phyloP scores from a whole-genome alignment of 23 red algal species.

The Chondrus crispus region DNA sequence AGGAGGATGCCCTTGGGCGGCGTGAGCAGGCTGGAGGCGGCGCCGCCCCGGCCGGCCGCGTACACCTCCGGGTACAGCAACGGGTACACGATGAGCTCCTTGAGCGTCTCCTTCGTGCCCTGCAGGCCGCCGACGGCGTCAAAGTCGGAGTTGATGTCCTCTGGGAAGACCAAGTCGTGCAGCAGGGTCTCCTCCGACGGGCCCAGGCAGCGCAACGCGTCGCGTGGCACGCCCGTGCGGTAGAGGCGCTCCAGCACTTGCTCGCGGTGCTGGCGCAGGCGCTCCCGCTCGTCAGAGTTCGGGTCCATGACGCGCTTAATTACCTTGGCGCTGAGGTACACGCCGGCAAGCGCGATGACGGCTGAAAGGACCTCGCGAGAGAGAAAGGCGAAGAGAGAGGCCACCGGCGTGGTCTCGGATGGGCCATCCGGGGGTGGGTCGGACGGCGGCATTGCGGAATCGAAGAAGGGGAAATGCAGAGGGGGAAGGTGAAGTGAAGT shows the following conservation, averaged over 20 bases:
- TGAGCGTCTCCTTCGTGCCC: slow-evolving; percentile 81
- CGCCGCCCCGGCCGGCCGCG: not conserved
- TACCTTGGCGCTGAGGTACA: slow-evolving; percentile 56
- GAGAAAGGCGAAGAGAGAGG: slow-evolving; percentile 36
- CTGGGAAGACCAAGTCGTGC: slow-evolving; percentile 91
- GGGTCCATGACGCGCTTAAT: slow-evolving; percentile 70
- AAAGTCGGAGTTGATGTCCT: slow-evolving; percentile 74
- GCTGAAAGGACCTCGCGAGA: slow-evolving; percentile 62
- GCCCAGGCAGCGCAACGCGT: slow-evolving; percentile 44
- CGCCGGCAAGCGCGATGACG: slow-evolving; percentile 42
- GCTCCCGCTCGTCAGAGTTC: slow-evolving; percentile 37
- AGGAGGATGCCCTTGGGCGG: slow-evolving; percentile 83
- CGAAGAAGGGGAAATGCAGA: not conserved
- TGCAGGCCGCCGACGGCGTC: slow-evolving; percentile 82
- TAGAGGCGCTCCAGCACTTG: slow-evolving; percentile 41
- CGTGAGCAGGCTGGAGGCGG: slow-evolving; percentile 3
- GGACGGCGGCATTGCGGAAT: not conserved
- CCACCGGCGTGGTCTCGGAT: not conserved
- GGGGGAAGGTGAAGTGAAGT: not conserved
- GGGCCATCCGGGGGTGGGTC: not conserved
- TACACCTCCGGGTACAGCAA: slow-evolving; percentile 81
- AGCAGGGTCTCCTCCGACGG: slow-evolving; percentile 68
- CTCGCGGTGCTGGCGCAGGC: slow-evolving; percentile 11
- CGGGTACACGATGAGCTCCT: slow-evolving; percentile 85
- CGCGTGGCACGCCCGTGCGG: slow-evolving; percentile 46